Conservation (phyloP, 129 eudicot genomes). For the Arctium lappa region DNA sequence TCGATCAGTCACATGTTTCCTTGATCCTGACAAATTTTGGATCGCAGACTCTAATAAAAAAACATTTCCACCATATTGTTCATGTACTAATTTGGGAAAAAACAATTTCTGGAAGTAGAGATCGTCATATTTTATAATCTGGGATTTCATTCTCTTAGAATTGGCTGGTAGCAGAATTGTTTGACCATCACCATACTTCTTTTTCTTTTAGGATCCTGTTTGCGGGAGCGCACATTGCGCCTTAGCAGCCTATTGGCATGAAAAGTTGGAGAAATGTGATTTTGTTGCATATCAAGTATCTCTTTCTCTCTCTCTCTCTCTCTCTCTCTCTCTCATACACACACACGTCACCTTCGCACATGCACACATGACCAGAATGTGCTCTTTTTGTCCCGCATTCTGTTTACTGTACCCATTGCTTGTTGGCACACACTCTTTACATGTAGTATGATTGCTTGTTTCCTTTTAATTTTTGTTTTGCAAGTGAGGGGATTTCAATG, state of each 20-base stretch:
- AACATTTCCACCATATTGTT: not conserved
- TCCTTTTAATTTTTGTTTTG: too few relatives aligned
- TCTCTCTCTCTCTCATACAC: too few relatives aligned
- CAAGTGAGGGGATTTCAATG: too few relatives aligned
- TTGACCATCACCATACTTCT: not conserved
- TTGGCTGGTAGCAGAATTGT: not conserved
- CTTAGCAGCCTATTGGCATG: constrained; percentile 68
- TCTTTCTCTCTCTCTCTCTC: constrained; percentile 5
- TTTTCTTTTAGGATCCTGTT: constrained; percentile 67
- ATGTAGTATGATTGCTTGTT: too few relatives aligned
- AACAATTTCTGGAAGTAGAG: not conserved
- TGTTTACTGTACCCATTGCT: not conserved
- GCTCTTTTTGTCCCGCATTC: not conserved
- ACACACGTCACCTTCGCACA: not conserved
- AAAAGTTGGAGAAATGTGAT: constrained; percentile 68
- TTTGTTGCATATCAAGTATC: constrained; percentile 66
- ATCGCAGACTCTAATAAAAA: too few relatives aligned
- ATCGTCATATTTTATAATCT: not conserved
- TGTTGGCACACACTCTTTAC: too few relatives aligned
- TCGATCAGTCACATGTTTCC: too few relatives aligned
- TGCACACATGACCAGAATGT: not conserved
- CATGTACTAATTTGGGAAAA: not conserved
- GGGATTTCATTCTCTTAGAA: not conserved
- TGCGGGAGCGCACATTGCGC: constrained; percentile 91
- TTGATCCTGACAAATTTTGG: too few relatives aligned